Evolutionary conservation across 2,329 filamentous ascomycete species (phyloP).

Genomic region (Verticillium albo-atrum): DNA sequence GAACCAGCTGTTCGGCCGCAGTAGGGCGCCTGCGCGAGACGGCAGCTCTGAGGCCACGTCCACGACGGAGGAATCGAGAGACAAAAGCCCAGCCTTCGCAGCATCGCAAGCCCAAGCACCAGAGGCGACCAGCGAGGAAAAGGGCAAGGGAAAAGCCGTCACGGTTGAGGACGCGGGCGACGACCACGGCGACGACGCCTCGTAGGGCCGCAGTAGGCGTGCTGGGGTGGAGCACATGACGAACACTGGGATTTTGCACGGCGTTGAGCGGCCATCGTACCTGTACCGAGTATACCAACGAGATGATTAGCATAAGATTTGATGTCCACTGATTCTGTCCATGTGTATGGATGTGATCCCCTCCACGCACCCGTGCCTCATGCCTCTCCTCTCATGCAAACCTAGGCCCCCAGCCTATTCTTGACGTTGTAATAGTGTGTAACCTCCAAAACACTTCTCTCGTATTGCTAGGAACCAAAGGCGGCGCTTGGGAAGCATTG

Average conservation of each 20-base stretch:
- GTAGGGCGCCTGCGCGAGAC: slow-evolving; percentile 1
- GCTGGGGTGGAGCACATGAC: not conserved
- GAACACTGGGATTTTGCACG: not conserved
- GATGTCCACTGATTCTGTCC: not conserved
- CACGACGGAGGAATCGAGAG: slow-evolving; percentile 1
- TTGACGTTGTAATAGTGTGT: no score
- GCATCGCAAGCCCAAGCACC: not conserved
- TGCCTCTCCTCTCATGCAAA: no score
- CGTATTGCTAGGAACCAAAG: no score
- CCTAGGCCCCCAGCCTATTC: no score
- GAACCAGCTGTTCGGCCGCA: slow-evolving; percentile 40
- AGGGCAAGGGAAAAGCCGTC: slow-evolving; percentile 40
- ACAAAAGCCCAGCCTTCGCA: not conserved
- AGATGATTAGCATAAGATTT: not conserved
- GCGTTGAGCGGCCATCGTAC: not conserved
- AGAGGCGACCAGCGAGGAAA: slow-evolving; percentile 13
- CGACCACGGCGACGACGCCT: slow-evolving; percentile 22
- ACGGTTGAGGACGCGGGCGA: slow-evolving; percentile 42
- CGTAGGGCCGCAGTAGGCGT: not conserved
- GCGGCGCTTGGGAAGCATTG: no score
- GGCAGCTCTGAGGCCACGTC: not conserved
- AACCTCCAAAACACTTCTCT: no score
- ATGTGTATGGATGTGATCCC: no score
- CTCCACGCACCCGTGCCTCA: not conserved
- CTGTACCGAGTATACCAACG: not conserved